Evolutionary conservation across 495 filamentous ascomycete species (phyloP), one percentile per base, ranked within the genome.

Genomic region (Neurospora sp.): DNA sequence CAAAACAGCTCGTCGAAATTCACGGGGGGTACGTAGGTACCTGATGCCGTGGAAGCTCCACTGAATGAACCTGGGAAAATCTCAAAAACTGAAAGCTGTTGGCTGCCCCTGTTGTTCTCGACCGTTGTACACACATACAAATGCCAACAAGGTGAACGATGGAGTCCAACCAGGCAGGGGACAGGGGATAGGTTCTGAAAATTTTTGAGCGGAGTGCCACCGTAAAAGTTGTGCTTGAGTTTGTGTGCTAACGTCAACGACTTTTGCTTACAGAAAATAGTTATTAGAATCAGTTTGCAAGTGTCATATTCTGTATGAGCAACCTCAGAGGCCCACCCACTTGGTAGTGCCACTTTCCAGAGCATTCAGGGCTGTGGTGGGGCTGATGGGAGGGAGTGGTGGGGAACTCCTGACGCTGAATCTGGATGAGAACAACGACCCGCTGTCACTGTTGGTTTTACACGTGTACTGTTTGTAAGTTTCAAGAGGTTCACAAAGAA

Each of bases 361-460:
- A 3, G 27, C 27, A 16, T 66, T 8, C 53, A 35, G 53, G 27
- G 12, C 27, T 35, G 14, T 35, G 53, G 53, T 66, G 53, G 27
- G 53, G 53, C 20, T 27, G n/a, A 14, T 59, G 48, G 9, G n/a
- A 22, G n/a, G 46, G 46, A 53, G 46, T 22, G 12, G 44, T 48
- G 44, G 44, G 44, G 44, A 48, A 48, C 44, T 9, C 44, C 44
- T 48, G 44, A 48, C 44, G 44, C 44, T n/a, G 53, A 61, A 35
- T 66, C 14, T 37, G 53, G 53, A 35, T 18, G 27, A 35, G 22
- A 53, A 53, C 53, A 66, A 66, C 27, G 53, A 61, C 53, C 35
- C 6, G 11, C 14, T 18, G 53, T 35, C 27, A 35, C 27, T 61
- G 22, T 61, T 61, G 22, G 14, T 35, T 66, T 31, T 35, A 22